Evolutionary conservation across 2,329 filamentous ascomycete species (phyloP), one percentile per base, ranked within the genome.

Genomic region (Fusarium lyarnte): DNA sequence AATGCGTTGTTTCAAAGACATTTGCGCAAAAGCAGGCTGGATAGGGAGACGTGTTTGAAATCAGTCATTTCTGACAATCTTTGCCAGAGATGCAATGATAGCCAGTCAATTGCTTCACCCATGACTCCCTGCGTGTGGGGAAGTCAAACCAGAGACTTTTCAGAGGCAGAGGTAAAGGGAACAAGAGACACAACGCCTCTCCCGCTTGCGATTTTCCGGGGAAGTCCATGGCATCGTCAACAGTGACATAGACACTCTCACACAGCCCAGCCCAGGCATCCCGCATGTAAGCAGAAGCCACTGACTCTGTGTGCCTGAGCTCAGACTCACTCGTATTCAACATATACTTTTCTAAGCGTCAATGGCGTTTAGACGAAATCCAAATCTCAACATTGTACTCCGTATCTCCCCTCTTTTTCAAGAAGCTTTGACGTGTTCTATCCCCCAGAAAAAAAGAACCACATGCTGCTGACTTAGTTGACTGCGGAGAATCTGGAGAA

Each of bases 101-200:
- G 35, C 64, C 53, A 67, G 45, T 61, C 45, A 60, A 61, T 67
- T 47, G n/a, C 3, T 46, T 35, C 35, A 43, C 53, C 36, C 19
- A 55, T 36, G 9, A n/a, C 49, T 72, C 70, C 51, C 63, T 58
- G 61, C 53, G 35, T 55, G 64, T 29, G 66, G 53, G 57, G 61
- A 21, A 45, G 17, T 51, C 27, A 65, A 66, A 57, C 23, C 49
- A 65, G 33, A 45, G 35, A 58, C 33, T 25, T 33, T 35, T 51
- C n/a, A 36, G 8, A 47, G 27, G 45, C 16, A n/a, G 54, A 65
- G 39, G 41, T n/a, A 60, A 64, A 53, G 33, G 49, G 33, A 55
- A 43, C 46, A 66, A 65, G 72, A 76, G 74, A 73, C 66, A 74
- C 68, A 70, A 73, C 74, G 74, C 74, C 69, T 74, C 68, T 72